Base-by-base conservation (phyloP, 345 rosid genomes). In the Gossypium herbaceum region DNA sequence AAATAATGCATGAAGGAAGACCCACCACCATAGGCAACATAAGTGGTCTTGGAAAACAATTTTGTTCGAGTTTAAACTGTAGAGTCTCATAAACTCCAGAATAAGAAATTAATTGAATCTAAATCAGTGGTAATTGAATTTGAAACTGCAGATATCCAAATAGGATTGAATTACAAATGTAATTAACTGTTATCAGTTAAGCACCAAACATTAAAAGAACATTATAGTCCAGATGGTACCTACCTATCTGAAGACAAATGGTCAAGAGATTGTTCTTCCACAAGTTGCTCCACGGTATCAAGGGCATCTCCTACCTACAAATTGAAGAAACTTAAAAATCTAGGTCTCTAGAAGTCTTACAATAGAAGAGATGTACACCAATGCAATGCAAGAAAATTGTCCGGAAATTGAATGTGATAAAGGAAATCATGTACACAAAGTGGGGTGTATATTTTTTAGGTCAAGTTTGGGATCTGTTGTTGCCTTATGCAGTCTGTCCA, bases 201-300 rank as follows among this genome's bases (percentile, higher is more conserved):
- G 41, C 57, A 68, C 20, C 56, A 22, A 68, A 48, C 57, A 48
- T 48, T 68, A 20, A 68, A 68, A 50, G 3, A 24, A 50, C 55
- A 2, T 16, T 25, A 24, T 7, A 63, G 24, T 22, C 43, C 16
- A 73, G 25, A 63, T n/a, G 60, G 73, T 50, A 77, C 97, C 9
- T 85, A 94, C 98, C 86, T 88, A 27, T 94, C 80, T 34, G 92
- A 74, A 77, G 75, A 86, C 59, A 94, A 81, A 58, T 87, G 87
- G 86, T 94, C 92, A 69, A 94, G 79, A 77, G 66, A 62, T 79
- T 86, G 89, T 82, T 94, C 98, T 83, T 92, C 97, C 56, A 91
- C 80, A 78, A 87, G 79, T 82, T 88, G 87, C 76, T 92, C 95
- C 71, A 91, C 81, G 50, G 81, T 80, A 85, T 88, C 89, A 75